Evolutionary conservation across 2,329 filamentous ascomycete genomes (phyloP).

Genomic region (Lecanosticta acicola): DNA sequence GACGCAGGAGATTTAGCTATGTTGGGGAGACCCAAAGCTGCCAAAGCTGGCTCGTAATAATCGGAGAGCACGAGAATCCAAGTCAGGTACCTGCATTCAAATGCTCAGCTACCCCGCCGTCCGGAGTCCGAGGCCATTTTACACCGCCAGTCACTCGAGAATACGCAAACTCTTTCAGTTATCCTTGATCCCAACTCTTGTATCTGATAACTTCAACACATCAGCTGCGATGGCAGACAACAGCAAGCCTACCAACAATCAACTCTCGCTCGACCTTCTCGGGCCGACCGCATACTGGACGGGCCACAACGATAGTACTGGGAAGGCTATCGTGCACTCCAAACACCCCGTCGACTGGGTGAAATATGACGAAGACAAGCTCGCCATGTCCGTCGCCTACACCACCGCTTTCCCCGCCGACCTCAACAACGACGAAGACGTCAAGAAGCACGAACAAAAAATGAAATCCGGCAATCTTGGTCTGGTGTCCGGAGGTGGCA

Average conservation of each 20-base stretch:
- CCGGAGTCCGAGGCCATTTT: constrained; percentile 4
- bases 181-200: too few relatives aligned
- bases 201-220: neutral
- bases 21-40: too few relatives aligned
- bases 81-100: constrained; percentile 5
- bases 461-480: constrained; percentile 42
- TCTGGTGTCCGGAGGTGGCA: constrained; percentile 46
- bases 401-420: constrained; percentile 47
- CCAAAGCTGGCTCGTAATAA: neutral
- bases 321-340: constrained; percentile 33
- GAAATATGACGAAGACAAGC: constrained; percentile 39
- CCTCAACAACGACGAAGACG: constrained; percentile 44
- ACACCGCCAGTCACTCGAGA: too few relatives aligned
- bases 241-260: constrained; percentile 27
- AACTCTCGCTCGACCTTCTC: constrained; percentile 28
- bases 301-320: constrained; percentile 28
- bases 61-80: neutral
- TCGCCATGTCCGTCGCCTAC: constrained; percentile 48
- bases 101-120: constrained; percentile 11
- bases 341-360: constrained; percentile 29
- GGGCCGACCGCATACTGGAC: constrained; percentile 33
- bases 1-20: too few relatives aligned
- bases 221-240: constrained; percentile 8
- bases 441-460: constrained; percentile 42
- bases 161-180: too few relatives aligned